These are phyloP conservation scores for Isabelozyma rhagii DNA, from an alignment of 805 yeast species.

Conservation along the genomic window DNA sequence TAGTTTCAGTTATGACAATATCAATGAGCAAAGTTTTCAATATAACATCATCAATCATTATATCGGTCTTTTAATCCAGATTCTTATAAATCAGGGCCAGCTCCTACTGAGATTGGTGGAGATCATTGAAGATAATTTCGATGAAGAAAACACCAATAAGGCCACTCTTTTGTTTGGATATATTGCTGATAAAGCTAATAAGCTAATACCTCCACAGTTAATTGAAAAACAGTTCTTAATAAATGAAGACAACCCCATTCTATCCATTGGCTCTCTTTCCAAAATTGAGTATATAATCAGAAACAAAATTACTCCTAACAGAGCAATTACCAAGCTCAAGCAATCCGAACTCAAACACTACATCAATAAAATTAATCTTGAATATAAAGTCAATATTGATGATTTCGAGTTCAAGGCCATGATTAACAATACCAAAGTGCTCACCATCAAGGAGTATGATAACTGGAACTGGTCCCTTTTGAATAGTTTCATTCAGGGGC, in stretches of 20 bases:
- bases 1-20: conserved; percentile 9
- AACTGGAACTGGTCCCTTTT: conserved; percentile 88
- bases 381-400: conserved; percentile 36
- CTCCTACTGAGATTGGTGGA: conserved; percentile 47
- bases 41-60: conserved; percentile 53
- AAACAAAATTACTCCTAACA: conserved; percentile 27
- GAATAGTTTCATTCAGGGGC: conserved; percentile 74
- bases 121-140: conserved; percentile 40
- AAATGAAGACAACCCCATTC: conserved; percentile 8
- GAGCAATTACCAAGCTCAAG: conserved; percentile 14
- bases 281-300: conserved; percentile 46
- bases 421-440: conserved; percentile 65
- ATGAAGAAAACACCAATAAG: conserved; percentile 49
- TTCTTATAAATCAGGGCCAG: conserved; percentile 52
- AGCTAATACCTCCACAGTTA: conserved; percentile 51
- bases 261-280: conserved; percentile 38
- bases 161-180: conserved; percentile 66
- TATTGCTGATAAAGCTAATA: conserved; percentile 51
- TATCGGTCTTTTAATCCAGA: conserved; percentile 55
- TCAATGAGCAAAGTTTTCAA: conserved; percentile 8
- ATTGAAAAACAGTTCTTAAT: conserved; percentile 13
- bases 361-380: conserved; percentile 17
- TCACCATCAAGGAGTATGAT: conserved; percentile 72
- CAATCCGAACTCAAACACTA: conserved; percentile 26
- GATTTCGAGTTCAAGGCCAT: conserved; percentile 66